Conservation (phyloP, 495 filamentous ascomycete genomes). For the Penicillium antarcticum region DNA sequence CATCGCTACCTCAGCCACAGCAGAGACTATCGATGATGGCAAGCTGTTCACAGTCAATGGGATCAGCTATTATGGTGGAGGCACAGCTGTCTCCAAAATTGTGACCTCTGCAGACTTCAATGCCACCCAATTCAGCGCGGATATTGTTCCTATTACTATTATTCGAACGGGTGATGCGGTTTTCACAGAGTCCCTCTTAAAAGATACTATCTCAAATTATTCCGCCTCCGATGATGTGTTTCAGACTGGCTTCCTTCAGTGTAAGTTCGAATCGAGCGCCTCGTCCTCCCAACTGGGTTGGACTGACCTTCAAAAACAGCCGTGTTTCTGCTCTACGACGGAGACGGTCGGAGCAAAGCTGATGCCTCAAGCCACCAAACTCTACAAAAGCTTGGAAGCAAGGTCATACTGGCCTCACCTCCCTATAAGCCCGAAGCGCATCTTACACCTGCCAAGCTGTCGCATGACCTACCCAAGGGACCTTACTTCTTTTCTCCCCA, state of each 20-base stretch:
- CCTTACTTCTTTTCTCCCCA: slow-evolving; percentile 45
- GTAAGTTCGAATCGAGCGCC: slow-evolving; percentile 13
- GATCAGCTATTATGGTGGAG: slow-evolving; percentile 39
- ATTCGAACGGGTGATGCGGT: slow-evolving; percentile 16
- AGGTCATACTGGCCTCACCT: slow-evolving; percentile 6
- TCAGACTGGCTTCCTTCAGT: slow-evolving; percentile 30
- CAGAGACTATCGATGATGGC: slow-evolving; percentile 32
- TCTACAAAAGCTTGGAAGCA: neutral
- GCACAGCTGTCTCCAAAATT: slow-evolving; percentile 14
- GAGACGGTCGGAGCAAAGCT: neutral
- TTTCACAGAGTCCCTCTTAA: slow-evolving; percentile 15
- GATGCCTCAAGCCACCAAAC: neutral
- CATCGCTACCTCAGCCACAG: neutral
- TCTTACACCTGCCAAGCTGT: slow-evolving; percentile 1
- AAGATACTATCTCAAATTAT: slow-evolving; percentile 25
- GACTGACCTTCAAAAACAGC: slow-evolving; percentile 1
- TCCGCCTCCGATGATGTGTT: slow-evolving; percentile 40
- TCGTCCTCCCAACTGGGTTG: neutral
- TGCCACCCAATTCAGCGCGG: slow-evolving; percentile 22
- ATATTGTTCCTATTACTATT: slow-evolving; percentile 38
- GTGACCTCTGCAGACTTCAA: slow-evolving; percentile 14
- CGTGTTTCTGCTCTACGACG: slow-evolving; percentile 6
- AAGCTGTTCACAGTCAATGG: slow-evolving; percentile 37
- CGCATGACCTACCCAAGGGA: slow-evolving; percentile 32
- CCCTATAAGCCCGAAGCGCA: neutral